Conservation (phyloP, 805 yeast species). For the Lipomyces oligophaga region DNA sequence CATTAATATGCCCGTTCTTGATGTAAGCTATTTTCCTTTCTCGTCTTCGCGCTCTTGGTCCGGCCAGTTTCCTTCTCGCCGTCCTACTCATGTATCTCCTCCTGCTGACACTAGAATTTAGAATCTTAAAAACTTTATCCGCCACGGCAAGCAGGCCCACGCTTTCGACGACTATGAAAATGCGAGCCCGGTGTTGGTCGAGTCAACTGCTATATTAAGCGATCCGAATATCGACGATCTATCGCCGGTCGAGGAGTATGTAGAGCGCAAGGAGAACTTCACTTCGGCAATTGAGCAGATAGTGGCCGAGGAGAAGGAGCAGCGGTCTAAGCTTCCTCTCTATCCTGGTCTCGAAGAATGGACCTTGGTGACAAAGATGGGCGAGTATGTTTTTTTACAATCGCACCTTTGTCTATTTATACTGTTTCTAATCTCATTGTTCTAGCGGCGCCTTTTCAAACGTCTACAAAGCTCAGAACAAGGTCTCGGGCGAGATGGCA, state of each 20-base stretch:
- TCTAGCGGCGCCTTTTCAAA: constrained; percentile 76
- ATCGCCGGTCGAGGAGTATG: constrained; percentile 4
- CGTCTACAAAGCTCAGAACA: constrained; percentile 68
- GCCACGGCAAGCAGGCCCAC: constrained; percentile 61
- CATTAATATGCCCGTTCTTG: constrained; percentile 21
- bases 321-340: constrained; percentile 35
- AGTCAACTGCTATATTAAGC: constrained; percentile 2
- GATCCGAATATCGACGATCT: not conserved
- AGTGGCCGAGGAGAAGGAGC: constrained; percentile 41
- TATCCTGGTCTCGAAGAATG: constrained; percentile 42
- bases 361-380: constrained; percentile 42
- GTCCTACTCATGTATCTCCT: no score
- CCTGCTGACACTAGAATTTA: constrained; percentile 22
- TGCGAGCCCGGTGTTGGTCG: constrained; percentile 1
- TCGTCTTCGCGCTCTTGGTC: not conserved
- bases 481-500: constrained; percentile 44
- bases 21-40: constrained; percentile 2
- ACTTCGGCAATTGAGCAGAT: constrained; percentile 40
- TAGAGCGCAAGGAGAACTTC: constrained; percentile 34
- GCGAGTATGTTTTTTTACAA: constrained; percentile 35
- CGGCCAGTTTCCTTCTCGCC: not conserved
- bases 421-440: not conserved
- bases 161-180: constrained; percentile 8
- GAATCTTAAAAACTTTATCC: constrained; percentile 56
- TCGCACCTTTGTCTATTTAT: not conserved